These are phyloP conservation scores for Chaetomium strumarium DNA, from an alignment of 2,329 filamentous ascomycete species.

Conservation along the genomic window DNA sequence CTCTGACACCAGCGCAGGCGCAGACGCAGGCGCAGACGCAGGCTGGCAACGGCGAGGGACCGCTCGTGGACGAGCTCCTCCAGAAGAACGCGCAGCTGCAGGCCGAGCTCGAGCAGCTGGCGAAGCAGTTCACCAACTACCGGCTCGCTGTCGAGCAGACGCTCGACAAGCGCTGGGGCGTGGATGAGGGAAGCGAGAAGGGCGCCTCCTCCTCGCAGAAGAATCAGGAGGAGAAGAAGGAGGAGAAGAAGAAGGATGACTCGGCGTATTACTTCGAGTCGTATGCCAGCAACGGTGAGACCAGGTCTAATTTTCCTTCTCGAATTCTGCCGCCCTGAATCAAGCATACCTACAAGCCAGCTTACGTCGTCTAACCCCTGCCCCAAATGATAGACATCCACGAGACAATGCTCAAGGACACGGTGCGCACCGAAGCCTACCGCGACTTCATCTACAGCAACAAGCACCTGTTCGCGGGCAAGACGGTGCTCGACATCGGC, in stretches of 20 bases:
- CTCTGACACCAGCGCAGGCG: background rate
- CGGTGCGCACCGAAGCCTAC: conserved; percentile 82
- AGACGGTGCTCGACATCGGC: conserved; percentile 84
- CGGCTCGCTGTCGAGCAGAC: conserved; percentile 60
- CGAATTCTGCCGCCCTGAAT: too few species aligned
- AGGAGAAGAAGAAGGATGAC: conserved; percentile 32
- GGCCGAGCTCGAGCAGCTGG: conserved; percentile 53
- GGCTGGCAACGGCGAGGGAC: conserved; percentile 17
- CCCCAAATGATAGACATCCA: conserved; percentile 82
- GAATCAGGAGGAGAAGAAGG: conserved; percentile 14
- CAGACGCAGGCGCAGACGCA: too few species aligned
- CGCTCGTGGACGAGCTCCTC: conserved; percentile 24
- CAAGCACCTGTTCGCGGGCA: conserved; percentile 78
- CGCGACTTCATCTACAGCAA: conserved; percentile 92
- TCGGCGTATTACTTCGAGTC: conserved; percentile 55
- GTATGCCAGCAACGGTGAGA: conserved; percentile 52
- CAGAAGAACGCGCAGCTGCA: conserved; percentile 52
- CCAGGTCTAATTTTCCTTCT: background rate
- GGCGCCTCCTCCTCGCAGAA: conserved; percentile 22
- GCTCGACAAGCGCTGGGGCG: conserved; percentile 58
- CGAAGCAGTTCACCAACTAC: conserved; percentile 59
- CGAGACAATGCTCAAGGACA: conserved; percentile 91
- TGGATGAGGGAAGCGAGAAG: conserved; percentile 41
- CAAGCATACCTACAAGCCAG: too few species aligned
- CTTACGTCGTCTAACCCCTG: too few species aligned